These are phyloP conservation scores for Mimosa pudica DNA, from an alignment of 306 rosid species.

Conservation along the genomic window DNA sequence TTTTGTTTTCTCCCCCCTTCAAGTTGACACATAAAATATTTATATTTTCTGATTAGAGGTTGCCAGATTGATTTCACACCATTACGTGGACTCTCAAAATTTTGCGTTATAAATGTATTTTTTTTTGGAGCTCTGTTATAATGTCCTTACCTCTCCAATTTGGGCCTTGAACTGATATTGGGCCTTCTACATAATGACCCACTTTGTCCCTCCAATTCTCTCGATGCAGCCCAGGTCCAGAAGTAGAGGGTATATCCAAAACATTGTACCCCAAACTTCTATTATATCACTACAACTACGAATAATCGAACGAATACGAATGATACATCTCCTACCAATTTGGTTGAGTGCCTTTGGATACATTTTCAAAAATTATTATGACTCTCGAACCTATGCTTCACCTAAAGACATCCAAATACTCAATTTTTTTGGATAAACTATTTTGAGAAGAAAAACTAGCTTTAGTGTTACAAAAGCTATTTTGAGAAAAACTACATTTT, in stretches of 20 bases:
- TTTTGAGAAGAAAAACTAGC: too few relatives aligned
- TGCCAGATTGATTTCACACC: background rate
- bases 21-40: background rate
- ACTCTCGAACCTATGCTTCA: too few relatives aligned
- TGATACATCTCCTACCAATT: too few relatives aligned
- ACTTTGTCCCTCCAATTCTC: background rate
- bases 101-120: background rate
- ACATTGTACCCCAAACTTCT: background rate
- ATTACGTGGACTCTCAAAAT: background rate
- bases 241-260: too few relatives aligned
- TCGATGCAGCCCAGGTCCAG: background rate
- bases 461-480: too few relatives aligned
- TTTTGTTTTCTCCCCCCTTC: too few relatives aligned
- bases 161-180: background rate
- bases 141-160: background rate
- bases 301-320: too few relatives aligned
- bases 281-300: background rate
- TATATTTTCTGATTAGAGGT: background rate
- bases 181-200: background rate
- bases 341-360: too few relatives aligned
- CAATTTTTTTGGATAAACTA: too few relatives aligned
- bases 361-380: too few relatives aligned
- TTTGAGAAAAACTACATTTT: too few relatives aligned
- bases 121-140: background rate
- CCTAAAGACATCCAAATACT: too few relatives aligned